These are phyloP conservation scores for Trichoderma semiorbis DNA, from an alignment of 2,329 filamentous ascomycete species.

Conservation along the genomic window DNA sequence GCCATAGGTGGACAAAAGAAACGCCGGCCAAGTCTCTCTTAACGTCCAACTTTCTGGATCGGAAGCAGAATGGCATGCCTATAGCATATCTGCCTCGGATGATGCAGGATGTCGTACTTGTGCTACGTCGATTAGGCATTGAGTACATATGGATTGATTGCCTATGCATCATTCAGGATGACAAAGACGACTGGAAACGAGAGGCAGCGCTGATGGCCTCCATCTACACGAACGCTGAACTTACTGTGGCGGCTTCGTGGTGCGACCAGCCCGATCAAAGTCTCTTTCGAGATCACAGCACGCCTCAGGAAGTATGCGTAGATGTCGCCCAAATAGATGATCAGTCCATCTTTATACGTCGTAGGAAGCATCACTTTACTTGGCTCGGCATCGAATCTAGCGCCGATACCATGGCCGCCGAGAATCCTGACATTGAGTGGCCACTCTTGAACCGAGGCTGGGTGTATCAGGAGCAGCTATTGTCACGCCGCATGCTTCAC, in stretches of 20 bases:
- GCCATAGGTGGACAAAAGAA: conserved; percentile 16
- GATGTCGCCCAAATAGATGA: background rate
- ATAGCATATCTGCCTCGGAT: conserved; percentile 7
- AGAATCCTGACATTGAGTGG: background rate
- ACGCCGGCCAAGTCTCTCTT: conserved; percentile 5
- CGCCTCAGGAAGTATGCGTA: background rate
- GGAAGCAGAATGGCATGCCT: conserved; percentile 7
- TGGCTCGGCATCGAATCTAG: background rate
- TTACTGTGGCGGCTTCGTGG: conserved; percentile 19
- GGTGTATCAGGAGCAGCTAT: conserved; percentile 25
- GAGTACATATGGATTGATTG: conserved; percentile 21
- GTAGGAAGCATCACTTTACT: conserved; percentile 11
- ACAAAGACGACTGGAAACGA: conserved; percentile 19
- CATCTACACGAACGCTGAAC: conserved; percentile 17
- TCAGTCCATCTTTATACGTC: conserved; percentile 16
- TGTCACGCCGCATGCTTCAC: conserved; percentile 23
- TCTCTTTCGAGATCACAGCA: conserved; percentile 15
- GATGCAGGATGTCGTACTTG: conserved; percentile 16
- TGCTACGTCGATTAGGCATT: conserved; percentile 16
- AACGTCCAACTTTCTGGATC: background rate
- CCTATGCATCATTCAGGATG: conserved; percentile 24
- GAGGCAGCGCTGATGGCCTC: conserved; percentile 21
- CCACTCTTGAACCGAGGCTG: conserved; percentile 19
- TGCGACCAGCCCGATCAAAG: background rate
- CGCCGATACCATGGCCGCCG: background rate